Evolutionary conservation across 495 filamentous ascomycete species (phyloP), one percentile per base, ranked within the genome.

Genomic region (Aspergillus funiculosus): DNA sequence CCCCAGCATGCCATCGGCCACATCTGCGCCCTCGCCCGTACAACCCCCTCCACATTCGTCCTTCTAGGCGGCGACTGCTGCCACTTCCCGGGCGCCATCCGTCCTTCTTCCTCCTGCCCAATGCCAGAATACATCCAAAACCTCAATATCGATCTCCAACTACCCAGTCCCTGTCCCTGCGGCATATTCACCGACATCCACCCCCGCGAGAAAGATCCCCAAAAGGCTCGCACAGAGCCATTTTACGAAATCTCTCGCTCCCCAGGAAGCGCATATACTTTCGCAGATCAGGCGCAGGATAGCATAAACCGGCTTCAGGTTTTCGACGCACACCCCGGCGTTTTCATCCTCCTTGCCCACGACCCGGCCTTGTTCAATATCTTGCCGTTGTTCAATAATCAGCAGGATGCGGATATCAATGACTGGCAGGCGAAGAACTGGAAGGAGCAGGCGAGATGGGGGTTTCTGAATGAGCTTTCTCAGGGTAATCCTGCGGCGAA

Each of bases 21-120:
- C 50, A 64, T 81, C 3, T 72, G 70, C 46, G 79, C 50, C 0
- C 60, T 85, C 4, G 80, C 75, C 7, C 60, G 78, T 1, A 75
- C 73, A 7, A 77, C 72, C 46, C 58, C 64, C 3, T 64, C 67
- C n/a, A 72, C 66, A 5, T 82, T 78, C 53, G 62, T 82, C 47
- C 53, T 79, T 10, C 61, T 80, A 61, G 74, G 68, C 13, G 78
- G 69, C 13, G 76, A 80, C 42, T 58, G 60, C 4, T 62, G 68
- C 13, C 76, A 80, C 44, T 22, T 22, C 21, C 3, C 18, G 3
- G 36, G 18, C 4, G 6, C 18, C 8, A n/a, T 39, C 10, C 36
- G 36, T 13, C 36, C 28, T 3, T 4, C 28, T 9, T 9, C 3
- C 10, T 4, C 4, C 4, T 2, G 28, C 10, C 28, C 28, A 13